These are phyloP conservation scores for Lactarius trivialis DNA, from an alignment of 768 basidiomycete species.

Conservation along the genomic window DNA sequence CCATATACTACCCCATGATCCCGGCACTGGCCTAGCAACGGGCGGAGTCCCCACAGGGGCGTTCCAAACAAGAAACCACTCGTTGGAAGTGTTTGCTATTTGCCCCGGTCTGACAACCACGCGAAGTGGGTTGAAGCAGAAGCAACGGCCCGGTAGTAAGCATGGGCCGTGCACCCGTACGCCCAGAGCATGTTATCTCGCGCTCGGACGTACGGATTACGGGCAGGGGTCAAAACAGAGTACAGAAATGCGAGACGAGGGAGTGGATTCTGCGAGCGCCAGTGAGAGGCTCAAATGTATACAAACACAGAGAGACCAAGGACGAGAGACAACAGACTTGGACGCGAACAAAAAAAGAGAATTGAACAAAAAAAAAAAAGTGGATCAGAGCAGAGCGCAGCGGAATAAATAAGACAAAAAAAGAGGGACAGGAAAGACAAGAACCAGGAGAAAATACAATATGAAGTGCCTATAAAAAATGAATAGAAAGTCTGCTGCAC, in stretches of 20 bases:
- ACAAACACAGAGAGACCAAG: constrained; percentile 9
- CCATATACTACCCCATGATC: constrained; percentile 73
- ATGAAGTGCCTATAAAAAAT: neutral
- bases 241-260: neutral
- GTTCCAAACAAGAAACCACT: constrained; percentile 31
- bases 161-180: constrained; percentile 14
- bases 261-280: constrained; percentile 5
- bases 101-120: constrained; percentile 23
- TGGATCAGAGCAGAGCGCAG: neutral
- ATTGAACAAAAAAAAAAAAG: neutral
- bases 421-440: neutral
- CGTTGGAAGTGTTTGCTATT: constrained; percentile 35
- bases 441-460: neutral
- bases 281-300: neutral
- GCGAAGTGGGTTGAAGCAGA: neutral
- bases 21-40: constrained; percentile 71
- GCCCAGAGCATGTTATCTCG: constrained; percentile 10
- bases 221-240: neutral
- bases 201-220: constrained; percentile 12
- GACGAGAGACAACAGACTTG: constrained; percentile 1
- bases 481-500: neutral
- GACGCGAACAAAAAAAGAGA: neutral
- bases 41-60: constrained; percentile 81
- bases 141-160: constrained; percentile 18
- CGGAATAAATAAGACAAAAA: constrained; percentile 9